A percentile compares a stretch with the other conserved stretches of the same genome.
Conservation (phyloP, 2,329 filamentous ascomycete species). For the Botryosphaeria dothidea region DNA sequence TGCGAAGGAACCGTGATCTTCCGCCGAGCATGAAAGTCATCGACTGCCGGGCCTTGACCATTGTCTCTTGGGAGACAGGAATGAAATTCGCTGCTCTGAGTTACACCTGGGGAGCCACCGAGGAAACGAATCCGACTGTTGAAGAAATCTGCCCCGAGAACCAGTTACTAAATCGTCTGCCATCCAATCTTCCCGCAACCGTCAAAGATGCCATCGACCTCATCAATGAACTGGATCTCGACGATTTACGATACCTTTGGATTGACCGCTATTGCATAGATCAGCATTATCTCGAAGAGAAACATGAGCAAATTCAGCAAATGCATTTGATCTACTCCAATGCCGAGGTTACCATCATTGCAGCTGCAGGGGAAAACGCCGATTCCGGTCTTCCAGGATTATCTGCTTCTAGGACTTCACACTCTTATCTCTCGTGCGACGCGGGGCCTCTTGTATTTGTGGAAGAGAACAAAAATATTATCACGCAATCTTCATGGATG, state of each 20-base stretch:
- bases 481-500: slow-evolving; percentile 5
- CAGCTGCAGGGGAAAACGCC: background rate
- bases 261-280: background rate
- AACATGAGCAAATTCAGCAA: background rate
- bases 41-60: background rate
- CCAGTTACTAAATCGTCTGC: background rate
- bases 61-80: background rate
- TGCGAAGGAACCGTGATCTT: background rate
- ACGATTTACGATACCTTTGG: slow-evolving; percentile 5
- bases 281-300: background rate
- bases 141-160: background rate
- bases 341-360: background rate
- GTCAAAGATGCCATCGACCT: slow-evolving; percentile 24
- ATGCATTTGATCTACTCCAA: background rate
- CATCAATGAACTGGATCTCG: background rate
- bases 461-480: background rate
- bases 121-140: background rate
- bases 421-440: background rate
- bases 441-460: background rate
- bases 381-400: background rate
- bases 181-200: slow-evolving; percentile 2
- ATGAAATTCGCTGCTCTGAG: background rate
- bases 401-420: background rate
- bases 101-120: background rate
- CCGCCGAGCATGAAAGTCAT: background rate